phyloP scores from a whole-genome alignment of 2,329 filamentous ascomycete species.

The Sclerotinia subarctica region DNA sequence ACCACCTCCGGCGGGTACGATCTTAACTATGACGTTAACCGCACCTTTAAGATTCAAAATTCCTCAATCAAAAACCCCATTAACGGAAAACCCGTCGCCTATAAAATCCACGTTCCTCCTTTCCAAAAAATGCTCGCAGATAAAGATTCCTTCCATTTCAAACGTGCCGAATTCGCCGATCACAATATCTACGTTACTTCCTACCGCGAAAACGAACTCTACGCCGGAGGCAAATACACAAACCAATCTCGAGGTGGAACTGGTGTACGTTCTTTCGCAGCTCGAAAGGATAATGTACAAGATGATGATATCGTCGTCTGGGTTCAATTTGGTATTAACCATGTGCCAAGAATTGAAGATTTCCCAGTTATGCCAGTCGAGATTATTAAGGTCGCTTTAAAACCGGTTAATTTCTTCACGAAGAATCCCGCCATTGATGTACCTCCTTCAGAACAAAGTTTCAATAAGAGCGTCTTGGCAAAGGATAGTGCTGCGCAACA shows the following conservation, averaged over 20 bases:
- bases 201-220: conserved; percentile 52
- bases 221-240: conserved; percentile 53
- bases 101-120: conserved; percentile 54
- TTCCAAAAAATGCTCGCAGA: conserved; percentile 57
- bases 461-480: conserved; percentile 40
- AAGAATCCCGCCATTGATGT: conserved; percentile 52
- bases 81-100: conserved; percentile 52
- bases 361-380: conserved; percentile 69
- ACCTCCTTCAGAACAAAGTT: conserved; percentile 45
- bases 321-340: conserved; percentile 59
- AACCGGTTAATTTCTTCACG: conserved; percentile 52
- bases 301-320: conserved; percentile 56
- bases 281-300: conserved; percentile 48
- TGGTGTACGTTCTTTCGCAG: conserved; percentile 53
- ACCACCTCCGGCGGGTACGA: conserved; percentile 47
- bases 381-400: conserved; percentile 47
- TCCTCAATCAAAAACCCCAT: conserved; percentile 49
- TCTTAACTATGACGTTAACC: conserved; percentile 47
- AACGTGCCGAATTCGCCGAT: conserved; percentile 53
- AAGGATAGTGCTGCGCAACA: conserved; percentile 4
- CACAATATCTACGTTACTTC: conserved; percentile 54
- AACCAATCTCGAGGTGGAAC: conserved; percentile 54
- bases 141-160: conserved; percentile 46
- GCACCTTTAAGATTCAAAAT: conserved; percentile 59
- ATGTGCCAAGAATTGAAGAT: conserved; percentile 62